Percentiles rank a stretch among this genome's conserved stretches.
Conservation (phyloP, 1,139 yeast genomes). For the Eremothecium gossypii region DNA sequence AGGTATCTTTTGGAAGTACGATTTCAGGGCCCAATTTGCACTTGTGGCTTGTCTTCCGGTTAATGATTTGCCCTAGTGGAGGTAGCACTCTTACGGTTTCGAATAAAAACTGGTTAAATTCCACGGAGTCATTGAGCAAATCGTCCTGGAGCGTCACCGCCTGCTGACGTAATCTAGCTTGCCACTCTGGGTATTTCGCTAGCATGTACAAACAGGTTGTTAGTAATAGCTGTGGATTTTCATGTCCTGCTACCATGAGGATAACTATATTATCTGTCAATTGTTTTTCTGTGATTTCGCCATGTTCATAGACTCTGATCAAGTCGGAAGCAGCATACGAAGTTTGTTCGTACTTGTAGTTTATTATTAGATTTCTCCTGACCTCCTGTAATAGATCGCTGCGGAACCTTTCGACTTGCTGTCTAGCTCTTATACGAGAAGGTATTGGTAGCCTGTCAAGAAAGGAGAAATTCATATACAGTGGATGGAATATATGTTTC, state of each 20-base stretch:
- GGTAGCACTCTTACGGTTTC: conserved; percentile 49
- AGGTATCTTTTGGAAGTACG: conserved; percentile 43
- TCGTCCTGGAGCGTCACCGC: conserved; percentile 9
- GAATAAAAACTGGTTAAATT: conserved; percentile 35
- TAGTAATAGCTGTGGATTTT: conserved; percentile 48
- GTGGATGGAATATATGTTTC: conserved; percentile 46
- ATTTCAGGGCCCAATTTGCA: conserved; percentile 37
- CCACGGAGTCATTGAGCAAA: conserved; percentile 5
- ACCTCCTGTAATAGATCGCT: conserved; percentile 29
- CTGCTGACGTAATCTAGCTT: conserved; percentile 33
- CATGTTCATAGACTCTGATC: conserved; percentile 33
- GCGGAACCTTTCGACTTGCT: conserved; percentile 39
- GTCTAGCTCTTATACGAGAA: conserved; percentile 38
- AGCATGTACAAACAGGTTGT: conserved; percentile 41
- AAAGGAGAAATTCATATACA: conserved; percentile 46
- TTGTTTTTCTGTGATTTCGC: conserved; percentile 37
- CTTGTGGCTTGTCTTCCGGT: conserved; percentile 37
- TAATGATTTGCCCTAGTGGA: conserved; percentile 51
- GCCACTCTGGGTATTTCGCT: conserved; percentile 36
- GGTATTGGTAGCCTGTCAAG: conserved; percentile 45
- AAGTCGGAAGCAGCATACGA: conserved; percentile 30
- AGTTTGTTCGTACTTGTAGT: conserved; percentile 30
- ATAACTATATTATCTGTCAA: conserved; percentile 50
- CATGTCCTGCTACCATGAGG: conserved; percentile 53
- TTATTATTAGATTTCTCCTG: conserved; percentile 23